Evolutionary conservation across 2,329 filamentous ascomycete species (phyloP), one percentile per base, ranked within the genome.

Genomic region (Didymella lethalis): DNA sequence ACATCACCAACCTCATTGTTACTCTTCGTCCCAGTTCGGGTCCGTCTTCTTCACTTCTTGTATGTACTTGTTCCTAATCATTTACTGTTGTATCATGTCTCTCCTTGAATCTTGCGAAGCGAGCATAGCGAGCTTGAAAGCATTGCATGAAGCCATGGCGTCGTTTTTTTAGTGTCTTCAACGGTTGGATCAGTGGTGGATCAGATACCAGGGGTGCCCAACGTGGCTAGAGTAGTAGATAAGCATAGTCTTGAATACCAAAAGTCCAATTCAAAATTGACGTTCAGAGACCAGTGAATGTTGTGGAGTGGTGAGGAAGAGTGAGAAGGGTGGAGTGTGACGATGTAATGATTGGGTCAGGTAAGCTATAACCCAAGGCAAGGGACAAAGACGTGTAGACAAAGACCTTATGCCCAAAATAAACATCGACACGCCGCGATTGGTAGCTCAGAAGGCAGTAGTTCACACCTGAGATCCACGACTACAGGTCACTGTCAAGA

Each of bases 21-120:
- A 31, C n/a, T 47, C 29, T 54, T 48, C 34, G 3, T 20, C 36
- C 31, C n/a, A 31, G 5, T 29, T 6, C 6, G 32, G 7, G 32
- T 11, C 47, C 20, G 18, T 45, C 45, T 29, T 52, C 44, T 67
- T 66, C 57, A 52, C 58, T 70, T 64, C 62, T 63, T 70, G 67
- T 70, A 70, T 54, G 63, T 70, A 68, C 53, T 49, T 57, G 36
- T 69, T 67, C 40, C 28, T 70, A 68, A 69, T 70, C 44, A 59
- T 59, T 67, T 62, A 58, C 49, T 46, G 31, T 55, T 57, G 45
- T 59, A 41, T 48, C 58, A 69, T 65, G 67, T 69, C 65, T 69
- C 59, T 67, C 65, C 47, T 68, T 67, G 61, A 64, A 47, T 49
- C 12, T 40, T 52, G 54, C 54, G 51, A 16, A 32, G 31, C 31